A percentile compares a stretch with the other conserved stretches of the same genome.
Evolutionary conservation across 2,329 filamentous ascomycete species (phyloP).

Genomic region (Thielaviopsis punctulata): DNA sequence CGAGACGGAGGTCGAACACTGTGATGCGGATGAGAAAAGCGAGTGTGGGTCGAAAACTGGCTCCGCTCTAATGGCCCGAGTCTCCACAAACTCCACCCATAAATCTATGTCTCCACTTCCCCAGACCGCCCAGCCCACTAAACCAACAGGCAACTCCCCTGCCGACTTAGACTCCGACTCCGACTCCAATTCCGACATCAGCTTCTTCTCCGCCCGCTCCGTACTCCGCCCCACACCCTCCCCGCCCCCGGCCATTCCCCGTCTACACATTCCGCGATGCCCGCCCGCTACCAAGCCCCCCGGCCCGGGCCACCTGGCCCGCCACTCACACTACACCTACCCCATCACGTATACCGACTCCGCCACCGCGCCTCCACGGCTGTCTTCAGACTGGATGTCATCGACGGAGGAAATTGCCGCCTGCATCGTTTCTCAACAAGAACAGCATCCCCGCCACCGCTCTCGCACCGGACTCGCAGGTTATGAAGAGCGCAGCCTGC

Average conservation of each 20-base stretch:
- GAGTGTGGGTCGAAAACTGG: not conserved
- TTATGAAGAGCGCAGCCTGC: not conserved
- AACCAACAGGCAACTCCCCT: too few relatives aligned
- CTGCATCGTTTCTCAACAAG: not conserved
- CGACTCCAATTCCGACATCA: slow-evolving; percentile 4
- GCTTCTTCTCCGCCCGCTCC: slow-evolving; percentile 7
- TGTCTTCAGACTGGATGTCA: slow-evolving; percentile 5
- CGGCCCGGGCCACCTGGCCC: not conserved
- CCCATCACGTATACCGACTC: not conserved
- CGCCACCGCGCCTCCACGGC: not conserved
- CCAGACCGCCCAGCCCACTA: too few relatives aligned
- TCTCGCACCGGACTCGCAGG: not conserved
- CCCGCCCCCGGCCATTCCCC: not conserved
- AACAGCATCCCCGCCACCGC: not conserved
- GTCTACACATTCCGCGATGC: too few relatives aligned
- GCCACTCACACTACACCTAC: not conserved
- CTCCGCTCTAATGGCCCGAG: too few relatives aligned
- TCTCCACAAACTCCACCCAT: too few relatives aligned
- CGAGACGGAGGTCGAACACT: not conserved
- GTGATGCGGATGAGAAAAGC: slow-evolving; percentile 8
- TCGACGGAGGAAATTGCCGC: slow-evolving; percentile 8
- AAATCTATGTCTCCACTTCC: too few relatives aligned
- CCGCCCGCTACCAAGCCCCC: too few relatives aligned
- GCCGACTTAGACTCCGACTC: not conserved
- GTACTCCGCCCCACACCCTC: not conserved